Evolutionary conservation across 1,139 yeast genomes (phyloP).

Genomic region (Debaryomycetaceae sp.): DNA sequence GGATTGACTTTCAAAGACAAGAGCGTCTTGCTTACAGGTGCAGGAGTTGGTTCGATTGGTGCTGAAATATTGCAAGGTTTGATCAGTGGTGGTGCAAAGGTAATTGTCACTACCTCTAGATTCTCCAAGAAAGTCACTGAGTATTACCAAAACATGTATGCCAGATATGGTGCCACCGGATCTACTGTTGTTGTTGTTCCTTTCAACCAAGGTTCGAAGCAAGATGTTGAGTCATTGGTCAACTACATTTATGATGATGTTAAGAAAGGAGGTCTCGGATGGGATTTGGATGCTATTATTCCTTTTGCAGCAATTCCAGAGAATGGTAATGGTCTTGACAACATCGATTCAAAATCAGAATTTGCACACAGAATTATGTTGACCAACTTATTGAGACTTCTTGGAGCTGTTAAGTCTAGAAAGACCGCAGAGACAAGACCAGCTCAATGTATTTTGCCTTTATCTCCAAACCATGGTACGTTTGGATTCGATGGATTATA

Average conservation of each 20-base stretch:
- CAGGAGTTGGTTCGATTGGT: slow-evolving; percentile 98
- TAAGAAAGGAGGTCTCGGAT: slow-evolving; percentile 89
- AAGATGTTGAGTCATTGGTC: slow-evolving; percentile 84
- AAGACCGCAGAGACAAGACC: slow-evolving; percentile 94
- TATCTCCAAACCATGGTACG: slow-evolving; percentile 98
- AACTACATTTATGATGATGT: slow-evolving; percentile 79
- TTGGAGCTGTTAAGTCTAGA: slow-evolving; percentile 85
- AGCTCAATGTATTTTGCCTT: slow-evolving; percentile 93
- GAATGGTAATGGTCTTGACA: slow-evolving; percentile 92
- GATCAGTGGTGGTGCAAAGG: slow-evolving; percentile 97
- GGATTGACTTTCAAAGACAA: slow-evolving; percentile 90
- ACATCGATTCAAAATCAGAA: slow-evolving; percentile 92
- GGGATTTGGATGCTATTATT: slow-evolving; percentile 95
- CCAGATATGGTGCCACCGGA: slow-evolving; percentile 89
- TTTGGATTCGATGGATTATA: slow-evolving; percentile 97
- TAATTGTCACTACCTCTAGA: slow-evolving; percentile 92
- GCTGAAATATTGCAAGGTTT: slow-evolving; percentile 95
- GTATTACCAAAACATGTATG: slow-evolving; percentile 89
- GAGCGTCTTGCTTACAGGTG: slow-evolving; percentile 92
- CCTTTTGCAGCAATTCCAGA: slow-evolving; percentile 99
- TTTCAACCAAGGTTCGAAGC: slow-evolving; percentile 95
- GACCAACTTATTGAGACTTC: slow-evolving; percentile 86
- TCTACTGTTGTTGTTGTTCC: slow-evolving; percentile 94
- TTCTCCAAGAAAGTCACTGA: slow-evolving; percentile 94
- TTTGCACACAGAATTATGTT: slow-evolving; percentile 98